These are phyloP conservation scores for Bruguiera gymnorhiza DNA, from an alignment of 345 rosid species.

Conservation along the genomic window DNA sequence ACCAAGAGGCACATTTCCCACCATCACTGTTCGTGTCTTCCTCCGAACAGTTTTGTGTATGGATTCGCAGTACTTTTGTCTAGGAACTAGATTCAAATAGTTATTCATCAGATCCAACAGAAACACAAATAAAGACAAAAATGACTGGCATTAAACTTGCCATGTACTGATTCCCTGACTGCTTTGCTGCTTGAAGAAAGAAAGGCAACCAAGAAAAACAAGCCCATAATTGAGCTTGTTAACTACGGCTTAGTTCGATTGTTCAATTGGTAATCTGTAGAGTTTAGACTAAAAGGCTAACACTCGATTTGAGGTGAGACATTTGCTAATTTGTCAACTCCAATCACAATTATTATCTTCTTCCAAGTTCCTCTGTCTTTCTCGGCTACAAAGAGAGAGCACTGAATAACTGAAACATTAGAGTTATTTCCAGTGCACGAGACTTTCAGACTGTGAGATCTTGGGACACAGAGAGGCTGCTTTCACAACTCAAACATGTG, in stretches of 20 bases:
- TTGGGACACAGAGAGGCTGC: too few relatives aligned
- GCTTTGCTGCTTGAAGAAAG: neutral
- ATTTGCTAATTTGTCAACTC: too few relatives aligned
- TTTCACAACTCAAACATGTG: too few relatives aligned
- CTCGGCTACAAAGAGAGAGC: neutral
- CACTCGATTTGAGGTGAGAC: too few relatives aligned
- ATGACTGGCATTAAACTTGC: neutral
- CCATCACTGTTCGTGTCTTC: slow-evolving; percentile 89
- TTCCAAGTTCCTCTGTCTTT: neutral
- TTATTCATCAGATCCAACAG: slow-evolving; percentile 10
- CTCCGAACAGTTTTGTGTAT: slow-evolving; percentile 81
- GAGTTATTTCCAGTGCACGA: too few relatives aligned
- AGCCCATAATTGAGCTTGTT: too few relatives aligned
- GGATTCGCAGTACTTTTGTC: slow-evolving; percentile 92
- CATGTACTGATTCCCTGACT: neutral
- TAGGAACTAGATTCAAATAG: slow-evolving; percentile 60
- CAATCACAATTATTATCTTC: neutral
- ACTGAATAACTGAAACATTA: neutral
- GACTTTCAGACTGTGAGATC: neutral
- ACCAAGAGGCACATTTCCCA: slow-evolving; percentile 89
- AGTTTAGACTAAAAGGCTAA: too few relatives aligned
- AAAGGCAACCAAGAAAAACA: neutral
- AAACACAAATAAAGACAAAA: slow-evolving; percentile 3
- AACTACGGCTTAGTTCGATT: too few relatives aligned
- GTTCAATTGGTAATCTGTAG: too few relatives aligned